Conservation (phyloP, 345 rosid species). For the Erucastrum elatum region DNA sequence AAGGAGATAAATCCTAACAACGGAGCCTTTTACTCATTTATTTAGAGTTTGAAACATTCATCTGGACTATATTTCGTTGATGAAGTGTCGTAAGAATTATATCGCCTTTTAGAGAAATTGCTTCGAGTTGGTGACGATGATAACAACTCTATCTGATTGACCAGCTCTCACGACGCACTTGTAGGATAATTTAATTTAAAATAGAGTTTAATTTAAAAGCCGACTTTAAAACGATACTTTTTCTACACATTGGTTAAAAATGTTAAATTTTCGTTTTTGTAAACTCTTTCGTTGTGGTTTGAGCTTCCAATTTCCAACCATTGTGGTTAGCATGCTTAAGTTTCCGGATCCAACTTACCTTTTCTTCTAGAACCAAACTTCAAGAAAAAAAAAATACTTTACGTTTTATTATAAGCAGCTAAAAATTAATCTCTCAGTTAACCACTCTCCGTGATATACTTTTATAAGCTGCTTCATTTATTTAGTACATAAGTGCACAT, state of each 20-base stretch:
- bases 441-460: constrained; percentile 10
- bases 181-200: not conserved
- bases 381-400: not conserved
- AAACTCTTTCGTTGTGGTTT: not conserved
- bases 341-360: not conserved
- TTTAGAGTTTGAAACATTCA: not conserved
- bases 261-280: not conserved
- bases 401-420: not conserved
- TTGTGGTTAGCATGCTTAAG: not conserved
- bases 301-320: not conserved
- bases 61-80: not conserved
- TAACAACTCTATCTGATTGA: not conserved
- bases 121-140: not conserved
- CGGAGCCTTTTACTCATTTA: not conserved
- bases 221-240: not conserved
- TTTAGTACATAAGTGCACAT: constrained; percentile 34
- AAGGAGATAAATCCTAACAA: not conserved
- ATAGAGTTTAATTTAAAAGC: not conserved
- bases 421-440: not conserved
- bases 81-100: not conserved
- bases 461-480: constrained; percentile 15
- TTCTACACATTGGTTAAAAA: not conserved
- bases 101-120: not conserved
- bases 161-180: not conserved
- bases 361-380: not conserved